Conservation (phyloP, 2,329 filamentous ascomycete species). For the Hortaea sp. region DNA sequence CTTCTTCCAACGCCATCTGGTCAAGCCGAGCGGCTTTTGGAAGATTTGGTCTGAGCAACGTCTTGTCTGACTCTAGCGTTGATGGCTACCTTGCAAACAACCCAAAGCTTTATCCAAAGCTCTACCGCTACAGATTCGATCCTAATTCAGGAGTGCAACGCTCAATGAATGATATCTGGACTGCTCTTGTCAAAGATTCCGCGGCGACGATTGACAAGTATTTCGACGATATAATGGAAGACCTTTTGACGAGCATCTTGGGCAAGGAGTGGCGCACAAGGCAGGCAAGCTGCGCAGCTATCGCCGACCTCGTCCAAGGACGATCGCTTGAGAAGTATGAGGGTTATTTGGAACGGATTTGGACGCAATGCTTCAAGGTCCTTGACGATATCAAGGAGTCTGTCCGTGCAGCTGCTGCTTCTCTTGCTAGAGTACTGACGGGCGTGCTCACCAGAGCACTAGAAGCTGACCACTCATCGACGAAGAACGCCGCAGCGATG, state of each 20-base stretch:
- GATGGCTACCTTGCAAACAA: constrained; percentile 64
- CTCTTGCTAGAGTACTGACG: constrained; percentile 73
- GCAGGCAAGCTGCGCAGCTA: constrained; percentile 82
- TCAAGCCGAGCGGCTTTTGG: constrained; percentile 94
- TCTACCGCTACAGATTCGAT: constrained; percentile 90
- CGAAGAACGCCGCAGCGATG: constrained; percentile 64
- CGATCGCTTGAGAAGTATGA: constrained; percentile 61
- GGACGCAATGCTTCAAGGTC: constrained; percentile 78
- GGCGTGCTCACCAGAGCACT: constrained; percentile 77
- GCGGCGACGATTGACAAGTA: constrained; percentile 64
- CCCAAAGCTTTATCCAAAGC: constrained; percentile 87
- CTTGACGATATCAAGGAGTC: constrained; percentile 93
- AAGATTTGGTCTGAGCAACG: constrained; percentile 81
- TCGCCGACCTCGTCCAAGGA: constrained; percentile 79
- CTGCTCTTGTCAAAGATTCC: constrained; percentile 82
- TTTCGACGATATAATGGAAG: constrained; percentile 81
- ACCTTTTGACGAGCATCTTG: constrained; percentile 75
- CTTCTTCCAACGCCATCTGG: constrained; percentile 93
- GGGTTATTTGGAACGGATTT: constrained; percentile 73
- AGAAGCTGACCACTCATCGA: constrained; percentile 61
- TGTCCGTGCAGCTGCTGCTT: constrained; percentile 70
- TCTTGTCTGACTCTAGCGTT: constrained; percentile 72
- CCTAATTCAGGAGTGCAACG: constrained; percentile 85
- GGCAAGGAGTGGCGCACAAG: constrained; percentile 89
- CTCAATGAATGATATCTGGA: constrained; percentile 98